Conservation (phyloP, 2,329 filamentous ascomycete genomes). For the Diplodia intermedia region DNA sequence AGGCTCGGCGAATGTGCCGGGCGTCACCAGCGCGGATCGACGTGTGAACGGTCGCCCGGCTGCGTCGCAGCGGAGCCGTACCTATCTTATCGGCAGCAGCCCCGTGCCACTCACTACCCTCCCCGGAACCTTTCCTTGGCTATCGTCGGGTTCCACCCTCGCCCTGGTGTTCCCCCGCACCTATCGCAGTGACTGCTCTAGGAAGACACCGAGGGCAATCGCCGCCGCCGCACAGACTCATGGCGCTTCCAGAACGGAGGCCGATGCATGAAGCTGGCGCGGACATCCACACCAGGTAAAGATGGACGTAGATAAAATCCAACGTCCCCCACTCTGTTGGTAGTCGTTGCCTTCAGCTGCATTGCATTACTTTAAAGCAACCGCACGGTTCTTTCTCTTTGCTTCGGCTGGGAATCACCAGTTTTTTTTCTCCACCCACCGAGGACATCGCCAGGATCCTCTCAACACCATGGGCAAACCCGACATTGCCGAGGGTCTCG, state of each 20-base stretch:
- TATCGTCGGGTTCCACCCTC: not conserved
- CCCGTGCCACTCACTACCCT: not conserved
- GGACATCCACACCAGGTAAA: not conserved
- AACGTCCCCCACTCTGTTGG: not conserved
- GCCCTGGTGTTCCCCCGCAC: not conserved
- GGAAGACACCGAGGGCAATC: not conserved
- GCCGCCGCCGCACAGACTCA: not conserved
- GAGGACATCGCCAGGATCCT: no score
- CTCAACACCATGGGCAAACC: constrained; percentile 19
- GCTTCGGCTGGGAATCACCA: no score
- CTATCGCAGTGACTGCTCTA: not conserved
- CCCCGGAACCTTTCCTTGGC: not conserved
- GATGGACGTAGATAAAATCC: not conserved
- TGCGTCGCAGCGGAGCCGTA: constrained; percentile 17
- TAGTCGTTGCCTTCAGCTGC: not conserved
- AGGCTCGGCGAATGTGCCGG: constrained; percentile 9
- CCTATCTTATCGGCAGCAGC: constrained; percentile 15
- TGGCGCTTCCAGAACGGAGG: constrained; percentile 2
- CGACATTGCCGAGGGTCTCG: constrained; percentile 15
- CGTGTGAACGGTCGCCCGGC: not conserved
- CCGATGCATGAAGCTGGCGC: not conserved
- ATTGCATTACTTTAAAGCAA: no score
- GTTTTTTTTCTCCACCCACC: no score
- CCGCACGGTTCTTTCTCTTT: no score
- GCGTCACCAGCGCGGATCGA: constrained; percentile 26